These are phyloP conservation scores for Blastocrithidia nonstop DNA, from an alignment of 208 protist genomes.

Conservation along the genomic window DNA sequence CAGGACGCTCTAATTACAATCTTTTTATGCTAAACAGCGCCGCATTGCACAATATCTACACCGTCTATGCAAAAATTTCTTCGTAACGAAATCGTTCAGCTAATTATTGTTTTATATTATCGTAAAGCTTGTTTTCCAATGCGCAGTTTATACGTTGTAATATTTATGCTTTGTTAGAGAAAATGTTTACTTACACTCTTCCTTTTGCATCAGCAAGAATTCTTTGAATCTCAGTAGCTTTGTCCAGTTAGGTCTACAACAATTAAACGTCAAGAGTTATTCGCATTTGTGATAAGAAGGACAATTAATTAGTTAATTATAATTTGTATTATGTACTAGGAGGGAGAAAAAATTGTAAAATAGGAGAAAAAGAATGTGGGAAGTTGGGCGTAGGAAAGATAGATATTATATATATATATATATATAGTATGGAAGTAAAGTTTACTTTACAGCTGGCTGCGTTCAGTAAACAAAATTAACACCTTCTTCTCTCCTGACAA, in stretches of 20 bases:
- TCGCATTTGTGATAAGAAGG: slow-evolving; percentile 18
- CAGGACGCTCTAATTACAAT: slow-evolving; percentile 26
- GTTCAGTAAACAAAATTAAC: too few relatives aligned
- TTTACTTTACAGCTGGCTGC: too few relatives aligned
- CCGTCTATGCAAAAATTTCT: slow-evolving; percentile 21
- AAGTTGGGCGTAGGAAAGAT: background rate
- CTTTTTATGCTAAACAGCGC: slow-evolving; percentile 54
- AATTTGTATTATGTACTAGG: background rate
- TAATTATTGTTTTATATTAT: slow-evolving; percentile 40
- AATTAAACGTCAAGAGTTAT: slow-evolving; percentile 74
- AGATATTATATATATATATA: too few relatives aligned
- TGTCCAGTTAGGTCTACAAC: slow-evolving; percentile 29
- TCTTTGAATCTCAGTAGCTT: slow-evolving; percentile 15
- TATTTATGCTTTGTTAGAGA: slow-evolving; percentile 47
- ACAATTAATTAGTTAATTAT: slow-evolving; percentile 1
- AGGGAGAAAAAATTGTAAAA: slow-evolving; percentile 1
- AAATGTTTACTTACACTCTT: slow-evolving; percentile 24
- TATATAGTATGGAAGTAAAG: too few relatives aligned
- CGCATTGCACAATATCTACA: slow-evolving; percentile 48
- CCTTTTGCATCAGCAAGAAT: slow-evolving; percentile 5
- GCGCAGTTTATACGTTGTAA: slow-evolving; percentile 31
- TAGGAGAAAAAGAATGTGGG: background rate
- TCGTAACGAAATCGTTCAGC: slow-evolving; percentile 26
- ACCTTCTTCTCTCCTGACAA: too few relatives aligned
- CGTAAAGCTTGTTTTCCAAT: slow-evolving; percentile 27